These are phyloP conservation scores for Mortierella sp. DNA, from an alignment of 371 early-diverging fungal genomes.

Conservation along the genomic window DNA sequence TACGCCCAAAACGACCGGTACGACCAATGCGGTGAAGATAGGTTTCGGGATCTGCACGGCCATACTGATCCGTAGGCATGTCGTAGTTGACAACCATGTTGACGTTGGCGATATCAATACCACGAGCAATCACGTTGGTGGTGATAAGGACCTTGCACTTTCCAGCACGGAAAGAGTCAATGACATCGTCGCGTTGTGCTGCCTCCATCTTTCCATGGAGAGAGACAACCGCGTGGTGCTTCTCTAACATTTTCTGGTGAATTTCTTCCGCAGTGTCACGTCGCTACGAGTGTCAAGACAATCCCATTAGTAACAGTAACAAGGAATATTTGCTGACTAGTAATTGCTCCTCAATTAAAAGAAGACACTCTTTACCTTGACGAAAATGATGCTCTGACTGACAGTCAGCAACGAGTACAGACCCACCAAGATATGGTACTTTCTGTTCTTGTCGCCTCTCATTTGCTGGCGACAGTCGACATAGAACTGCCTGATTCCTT, in stretches of 20 bases:
- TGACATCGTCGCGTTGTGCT: conserved; percentile 90
- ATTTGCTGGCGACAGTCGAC: conserved; percentile 80
- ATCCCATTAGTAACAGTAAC: conserved; percentile 2
- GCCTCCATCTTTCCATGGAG: conserved; percentile 92
- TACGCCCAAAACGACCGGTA: conserved; percentile 98
- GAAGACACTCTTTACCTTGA: conserved; percentile 69
- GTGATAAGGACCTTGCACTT: conserved; percentile 94
- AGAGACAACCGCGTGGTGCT: conserved; percentile 87
- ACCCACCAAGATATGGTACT: conserved; percentile 82
- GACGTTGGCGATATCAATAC: conserved; percentile 97
- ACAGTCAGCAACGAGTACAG: conserved; percentile 94
- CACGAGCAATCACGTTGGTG: conserved; percentile 97
- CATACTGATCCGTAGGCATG: conserved; percentile 76
- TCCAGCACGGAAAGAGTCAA: conserved; percentile 94
- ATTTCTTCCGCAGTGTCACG: conserved; percentile 89
- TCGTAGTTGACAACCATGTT: conserved; percentile 98
- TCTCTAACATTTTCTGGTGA: conserved; percentile 75
- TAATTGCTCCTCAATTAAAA: too few species aligned
- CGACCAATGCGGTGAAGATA: conserved; percentile 99
- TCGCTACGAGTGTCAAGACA: conserved; percentile 52
- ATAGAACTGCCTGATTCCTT: conserved; percentile 96
- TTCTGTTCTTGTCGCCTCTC: conserved; percentile 70
- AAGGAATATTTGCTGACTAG: too few species aligned
- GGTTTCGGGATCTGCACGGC: conserved; percentile 87
- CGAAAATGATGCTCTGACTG: conserved; percentile 98